Evolutionary conservation across 148 eudicot species (phyloP).

Genomic region (Fagopyrum homotropicum): DNA sequence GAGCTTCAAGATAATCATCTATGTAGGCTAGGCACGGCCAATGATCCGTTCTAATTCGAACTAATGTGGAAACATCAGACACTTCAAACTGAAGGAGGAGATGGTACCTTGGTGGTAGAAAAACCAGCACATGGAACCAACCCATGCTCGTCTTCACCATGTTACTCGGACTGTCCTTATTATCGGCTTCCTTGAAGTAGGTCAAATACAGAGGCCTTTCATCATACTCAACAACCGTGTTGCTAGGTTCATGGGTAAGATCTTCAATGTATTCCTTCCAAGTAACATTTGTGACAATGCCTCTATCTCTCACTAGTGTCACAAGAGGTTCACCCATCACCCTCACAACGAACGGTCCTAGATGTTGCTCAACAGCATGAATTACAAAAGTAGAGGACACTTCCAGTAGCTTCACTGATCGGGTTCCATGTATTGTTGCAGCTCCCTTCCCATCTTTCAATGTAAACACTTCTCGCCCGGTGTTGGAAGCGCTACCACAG

Average conservation of each 20-base stretch:
- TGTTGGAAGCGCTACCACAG: constrained; percentile 62
- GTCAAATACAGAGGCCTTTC: constrained; percentile 64
- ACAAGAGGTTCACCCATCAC: constrained; percentile 73
- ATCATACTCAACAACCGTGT: constrained; percentile 21
- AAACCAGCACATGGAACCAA: constrained; percentile 62
- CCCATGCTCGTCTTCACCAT: constrained; percentile 57
- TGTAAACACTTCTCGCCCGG: constrained; percentile 70
- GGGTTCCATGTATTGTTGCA: constrained; percentile 74
- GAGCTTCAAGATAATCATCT: constrained; percentile 91
- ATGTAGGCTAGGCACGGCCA: constrained; percentile 98
- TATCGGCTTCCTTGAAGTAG: constrained; percentile 49
- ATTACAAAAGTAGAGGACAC: constrained; percentile 52
- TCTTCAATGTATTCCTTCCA: constrained; percentile 44
- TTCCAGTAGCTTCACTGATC: constrained; percentile 85
- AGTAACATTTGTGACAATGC: constrained; percentile 37
- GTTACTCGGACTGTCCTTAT: constrained; percentile 23
- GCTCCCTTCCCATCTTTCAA: constrained; percentile 76
- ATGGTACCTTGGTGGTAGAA: constrained; percentile 90
- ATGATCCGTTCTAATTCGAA: constrained; percentile 89
- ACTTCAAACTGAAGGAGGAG: constrained; percentile 90
- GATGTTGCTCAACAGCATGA: constrained; percentile 50
- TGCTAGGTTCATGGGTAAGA: constrained; percentile 26
- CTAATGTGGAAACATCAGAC: constrained; percentile 62
- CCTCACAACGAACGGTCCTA: constrained; percentile 73
- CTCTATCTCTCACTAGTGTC: constrained; percentile 53